Conservation (phyloP, 2,329 filamentous ascomycete species). For the Colletotrichum truncatum region DNA sequence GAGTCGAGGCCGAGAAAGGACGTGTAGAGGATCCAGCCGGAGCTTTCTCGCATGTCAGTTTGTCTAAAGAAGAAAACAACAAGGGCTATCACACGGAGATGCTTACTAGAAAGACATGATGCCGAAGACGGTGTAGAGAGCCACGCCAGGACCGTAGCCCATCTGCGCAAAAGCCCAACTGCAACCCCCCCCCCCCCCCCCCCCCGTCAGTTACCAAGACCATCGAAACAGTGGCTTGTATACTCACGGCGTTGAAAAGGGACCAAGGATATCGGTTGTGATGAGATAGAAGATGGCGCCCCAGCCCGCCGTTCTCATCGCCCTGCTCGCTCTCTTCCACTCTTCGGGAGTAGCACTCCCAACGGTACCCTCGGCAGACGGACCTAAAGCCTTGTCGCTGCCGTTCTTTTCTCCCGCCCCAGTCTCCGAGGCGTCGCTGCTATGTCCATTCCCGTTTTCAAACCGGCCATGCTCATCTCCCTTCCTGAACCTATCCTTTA, state of each 20-base stretch:
- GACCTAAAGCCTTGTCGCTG: background rate
- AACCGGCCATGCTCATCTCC: conserved; percentile 25
- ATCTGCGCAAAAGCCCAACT: conserved; percentile 39
- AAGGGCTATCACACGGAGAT: no score
- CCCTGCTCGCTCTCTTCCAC: conserved; percentile 56
- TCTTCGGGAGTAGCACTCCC: conserved; percentile 43
- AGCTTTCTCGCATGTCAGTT: conserved; percentile 44
- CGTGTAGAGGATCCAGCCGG: conserved; percentile 56
- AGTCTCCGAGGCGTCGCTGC: background rate
- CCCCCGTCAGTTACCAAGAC: background rate
- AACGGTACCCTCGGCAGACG: background rate
- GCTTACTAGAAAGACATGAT: conserved; percentile 33
- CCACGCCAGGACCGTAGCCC: conserved; percentile 54
- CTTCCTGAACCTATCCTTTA: conserved; percentile 31
- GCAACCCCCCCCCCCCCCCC: no score
- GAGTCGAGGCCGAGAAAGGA: conserved; percentile 56
- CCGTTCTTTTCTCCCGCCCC: background rate
- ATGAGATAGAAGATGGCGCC: conserved; percentile 59
- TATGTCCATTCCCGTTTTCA: background rate
- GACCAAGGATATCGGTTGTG: conserved; percentile 57
- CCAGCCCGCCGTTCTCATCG: conserved; percentile 54
- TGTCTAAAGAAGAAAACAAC: accelerated
- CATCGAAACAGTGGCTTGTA: background rate
- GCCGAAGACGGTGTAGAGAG: conserved; percentile 55
- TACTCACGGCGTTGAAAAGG: conserved; percentile 47